Evolutionary conservation across 2,329 filamentous ascomycete genomes (phyloP), one percentile per base, ranked within the genome.

Genomic region (Teratosphaeria nubilosa): DNA sequence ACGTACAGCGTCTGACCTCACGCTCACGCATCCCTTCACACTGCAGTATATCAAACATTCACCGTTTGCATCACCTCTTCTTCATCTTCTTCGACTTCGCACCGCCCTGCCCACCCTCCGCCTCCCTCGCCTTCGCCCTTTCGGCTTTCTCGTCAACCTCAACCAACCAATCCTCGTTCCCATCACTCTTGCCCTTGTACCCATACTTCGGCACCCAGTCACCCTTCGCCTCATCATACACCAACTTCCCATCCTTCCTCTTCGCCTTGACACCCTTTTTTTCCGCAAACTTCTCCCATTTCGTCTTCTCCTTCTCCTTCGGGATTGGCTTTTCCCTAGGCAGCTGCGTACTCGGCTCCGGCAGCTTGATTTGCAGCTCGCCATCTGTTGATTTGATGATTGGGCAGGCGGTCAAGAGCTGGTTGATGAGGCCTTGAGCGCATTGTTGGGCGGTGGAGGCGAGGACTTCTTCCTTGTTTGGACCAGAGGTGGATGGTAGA

Each of bases 201-300:
- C 94, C 94, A 90, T 92, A 99, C 75, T 91, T 91, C 62, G 89
- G 87, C 71, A 90, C 88, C 90, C 91, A 97, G 72, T 94, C 88
- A 64, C 89, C 88, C 32, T 79, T 88, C 59, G 81, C 84, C 75
- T 95, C 89, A 74, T 97, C 90, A 73, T 86, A 97, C 58, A 87
- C 84, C 67, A 91, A 77, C 77, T 96, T 87, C 73, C 84, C 81
- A 71, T 94, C 90, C 65, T 87, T 84, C 65, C 84, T 87, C 82
- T 91, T 95, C 75, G 86, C 85, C 78, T 88, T 89, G 77, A 99
- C 97, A 58, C 94, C 94, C 82, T 96, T 95, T 84, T 95, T 95
- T 74, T 86, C 87, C 52, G 94, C 94, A 77, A 99, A 99, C 69
- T 87, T 84, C 78, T 96, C 87, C 94, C 94, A 99, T 74, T 91